Percentiles rank a stretch among this genome's conserved stretches.
Evolutionary conservation across 192 early-diverging fungal genomes (phyloP).

Genomic region (Kappamyces sp.): DNA sequence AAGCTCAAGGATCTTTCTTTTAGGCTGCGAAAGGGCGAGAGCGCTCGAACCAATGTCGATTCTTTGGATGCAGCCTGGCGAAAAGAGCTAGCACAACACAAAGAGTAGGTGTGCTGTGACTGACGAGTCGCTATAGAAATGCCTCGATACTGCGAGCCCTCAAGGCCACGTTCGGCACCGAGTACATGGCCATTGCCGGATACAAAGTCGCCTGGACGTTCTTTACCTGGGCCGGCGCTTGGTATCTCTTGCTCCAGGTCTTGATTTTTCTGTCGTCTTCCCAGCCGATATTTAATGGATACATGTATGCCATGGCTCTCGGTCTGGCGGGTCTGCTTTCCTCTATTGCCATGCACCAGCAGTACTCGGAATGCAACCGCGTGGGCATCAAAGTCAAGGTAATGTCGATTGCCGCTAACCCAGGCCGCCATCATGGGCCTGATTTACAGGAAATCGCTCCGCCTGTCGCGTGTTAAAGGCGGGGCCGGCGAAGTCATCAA

Average conservation of each 20-base stretch:
- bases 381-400: conserved; percentile 25
- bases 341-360: conserved; percentile 35
- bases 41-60: conserved; percentile 43
- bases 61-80: conserved; percentile 42
- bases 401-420: background rate
- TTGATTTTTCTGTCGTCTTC: conserved; percentile 14
- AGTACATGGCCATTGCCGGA: conserved; percentile 47
- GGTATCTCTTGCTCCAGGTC: conserved; percentile 41
- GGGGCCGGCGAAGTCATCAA: conserved; percentile 57
- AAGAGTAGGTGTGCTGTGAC: conserved; percentile 32
- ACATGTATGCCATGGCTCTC: conserved; percentile 49
- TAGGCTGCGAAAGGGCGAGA: conserved; percentile 42
- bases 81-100: conserved; percentile 31
- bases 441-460: conserved; percentile 60
- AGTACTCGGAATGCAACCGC: conserved; percentile 38
- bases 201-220: conserved; percentile 58
- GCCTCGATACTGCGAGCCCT: conserved; percentile 50
- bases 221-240: conserved; percentile 56
- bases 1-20: conserved; percentile 41
- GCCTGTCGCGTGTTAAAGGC: conserved; percentile 45
- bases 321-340: conserved; percentile 43
- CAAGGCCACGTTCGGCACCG: conserved; percentile 41
- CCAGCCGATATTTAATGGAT: conserved; percentile 25
- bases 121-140: conserved; percentile 24
- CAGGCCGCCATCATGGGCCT: conserved; percentile 55